These are phyloP conservation scores for Mesembryanthemum crystallinum DNA, from an alignment of 148 eudicot species.

Conservation along the genomic window DNA sequence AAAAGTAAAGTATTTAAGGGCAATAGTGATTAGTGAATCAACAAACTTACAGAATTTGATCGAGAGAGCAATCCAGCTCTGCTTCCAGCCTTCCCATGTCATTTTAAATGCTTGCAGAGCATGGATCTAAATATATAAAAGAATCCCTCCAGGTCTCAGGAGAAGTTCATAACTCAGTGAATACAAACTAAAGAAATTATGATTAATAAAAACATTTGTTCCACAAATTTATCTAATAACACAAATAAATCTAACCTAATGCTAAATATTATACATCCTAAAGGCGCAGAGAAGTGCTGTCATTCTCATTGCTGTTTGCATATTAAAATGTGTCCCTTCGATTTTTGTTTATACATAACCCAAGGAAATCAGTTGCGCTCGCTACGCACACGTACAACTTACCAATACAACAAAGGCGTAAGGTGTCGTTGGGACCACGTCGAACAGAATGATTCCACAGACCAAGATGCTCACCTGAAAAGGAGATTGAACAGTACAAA, in stretches of 20 bases:
- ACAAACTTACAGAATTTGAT: slow-evolving; percentile 20
- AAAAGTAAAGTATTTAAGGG: background rate
- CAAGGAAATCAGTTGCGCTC: slow-evolving; percentile 16
- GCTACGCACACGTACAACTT: slow-evolving; percentile 34
- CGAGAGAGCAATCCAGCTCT: slow-evolving; percentile 18
- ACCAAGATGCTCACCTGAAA: slow-evolving; percentile 35
- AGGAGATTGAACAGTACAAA: slow-evolving; percentile 14
- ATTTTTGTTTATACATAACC: slow-evolving; percentile 7
- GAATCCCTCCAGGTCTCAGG: slow-evolving; percentile 22
- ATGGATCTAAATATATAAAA: slow-evolving; percentile 28
- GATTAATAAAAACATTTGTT: slow-evolving; percentile 15
- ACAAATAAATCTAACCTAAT: background rate
- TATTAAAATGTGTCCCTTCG: background rate
- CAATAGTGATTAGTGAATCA: background rate
- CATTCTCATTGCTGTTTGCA: slow-evolving; percentile 13
- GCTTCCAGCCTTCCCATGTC: slow-evolving; percentile 23
- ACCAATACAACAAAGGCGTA: slow-evolving; percentile 15
- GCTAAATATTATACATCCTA: slow-evolving; percentile 21
- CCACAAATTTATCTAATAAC: too few species aligned
- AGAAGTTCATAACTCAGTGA: slow-evolving; percentile 14
- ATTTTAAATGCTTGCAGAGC: slow-evolving; percentile 21
- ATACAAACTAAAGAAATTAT: slow-evolving; percentile 10
- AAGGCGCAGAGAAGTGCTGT: slow-evolving; percentile 26
- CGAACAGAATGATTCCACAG: slow-evolving; percentile 22
- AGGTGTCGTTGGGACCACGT: slow-evolving; percentile 26